Conservation (phyloP, 768 basidiomycete genomes). For the Leccinum subgranulosum region DNA sequence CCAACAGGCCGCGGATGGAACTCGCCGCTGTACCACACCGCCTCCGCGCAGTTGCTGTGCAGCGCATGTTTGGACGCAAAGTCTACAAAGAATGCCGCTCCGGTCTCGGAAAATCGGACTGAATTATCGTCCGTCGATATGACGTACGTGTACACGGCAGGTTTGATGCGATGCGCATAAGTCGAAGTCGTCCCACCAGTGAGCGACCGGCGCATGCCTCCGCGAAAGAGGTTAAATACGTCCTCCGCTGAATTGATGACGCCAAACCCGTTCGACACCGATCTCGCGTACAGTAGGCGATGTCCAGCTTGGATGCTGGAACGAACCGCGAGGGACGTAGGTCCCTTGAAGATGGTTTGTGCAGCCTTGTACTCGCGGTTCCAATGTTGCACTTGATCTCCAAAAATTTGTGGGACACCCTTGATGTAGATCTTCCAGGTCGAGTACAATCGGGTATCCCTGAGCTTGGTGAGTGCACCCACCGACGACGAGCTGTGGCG, state of each 20-base stretch:
- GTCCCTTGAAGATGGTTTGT: constrained; percentile 64
- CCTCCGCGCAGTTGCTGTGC: constrained; percentile 67
- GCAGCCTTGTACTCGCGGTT: constrained; percentile 66
- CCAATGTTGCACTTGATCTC: constrained; percentile 62
- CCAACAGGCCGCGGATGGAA: constrained; percentile 72
- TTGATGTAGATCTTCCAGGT: constrained; percentile 76
- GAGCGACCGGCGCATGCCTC: constrained; percentile 28
- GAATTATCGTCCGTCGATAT: constrained; percentile 73
- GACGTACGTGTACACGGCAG: constrained; percentile 84
- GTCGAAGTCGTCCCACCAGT: constrained; percentile 11
- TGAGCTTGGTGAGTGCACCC: constrained; percentile 59
- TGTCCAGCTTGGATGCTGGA: constrained; percentile 71
- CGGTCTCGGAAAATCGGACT: constrained; percentile 82
- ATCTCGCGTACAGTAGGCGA: constrained; percentile 69
- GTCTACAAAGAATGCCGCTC: constrained; percentile 83
- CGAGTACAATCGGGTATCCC: constrained; percentile 63
- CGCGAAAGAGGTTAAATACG: constrained; percentile 50
- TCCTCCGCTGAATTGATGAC: constrained; percentile 49
- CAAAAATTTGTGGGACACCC: constrained; percentile 57
- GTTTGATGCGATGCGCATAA: constrained; percentile 57
- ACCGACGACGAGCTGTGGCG: constrained; percentile 69
- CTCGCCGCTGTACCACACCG: constrained; percentile 73
- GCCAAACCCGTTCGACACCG: constrained; percentile 60
- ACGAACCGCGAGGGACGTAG: constrained; percentile 60
- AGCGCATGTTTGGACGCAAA: constrained; percentile 86